Conservation (phyloP, 2,329 filamentous ascomycete genomes). For the Cercospora canescens region DNA sequence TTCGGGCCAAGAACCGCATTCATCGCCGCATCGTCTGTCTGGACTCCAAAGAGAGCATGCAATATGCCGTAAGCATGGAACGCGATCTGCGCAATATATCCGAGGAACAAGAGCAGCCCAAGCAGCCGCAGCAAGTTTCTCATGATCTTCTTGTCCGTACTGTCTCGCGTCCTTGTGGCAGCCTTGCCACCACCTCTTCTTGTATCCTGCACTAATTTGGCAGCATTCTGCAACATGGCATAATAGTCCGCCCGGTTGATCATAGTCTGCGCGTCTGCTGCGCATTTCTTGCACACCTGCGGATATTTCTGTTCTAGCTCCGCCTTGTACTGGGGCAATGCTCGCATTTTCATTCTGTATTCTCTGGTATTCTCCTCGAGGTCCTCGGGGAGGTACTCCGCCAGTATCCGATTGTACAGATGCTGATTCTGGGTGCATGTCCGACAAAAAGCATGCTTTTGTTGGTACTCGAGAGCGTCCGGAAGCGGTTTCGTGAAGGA, state of each 20-base stretch:
- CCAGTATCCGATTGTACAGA: slow-evolving; percentile 71
- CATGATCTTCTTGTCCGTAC: slow-evolving; percentile 38
- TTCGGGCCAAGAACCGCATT: slow-evolving; percentile 17
- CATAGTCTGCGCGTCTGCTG: slow-evolving; percentile 63
- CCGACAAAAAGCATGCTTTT: slow-evolving; percentile 63
- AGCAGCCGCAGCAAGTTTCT: slow-evolving; percentile 26
- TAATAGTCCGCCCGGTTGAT: slow-evolving; percentile 36
- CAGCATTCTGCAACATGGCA: slow-evolving; percentile 31
- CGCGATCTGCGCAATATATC: slow-evolving; percentile 28
- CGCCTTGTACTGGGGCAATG: slow-evolving; percentile 68
- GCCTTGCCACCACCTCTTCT: slow-evolving; percentile 34
- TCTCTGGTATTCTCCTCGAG: slow-evolving; percentile 59
- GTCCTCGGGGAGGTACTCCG: slow-evolving; percentile 70
- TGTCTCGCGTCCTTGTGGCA: slow-evolving; percentile 49
- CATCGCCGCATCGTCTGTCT: slow-evolving; percentile 5
- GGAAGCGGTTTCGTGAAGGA: slow-evolving; percentile 27
- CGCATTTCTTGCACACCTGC: slow-evolving; percentile 81
- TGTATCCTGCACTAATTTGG: slow-evolving; percentile 72
- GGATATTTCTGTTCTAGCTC: slow-evolving; percentile 82
- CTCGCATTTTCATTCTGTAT: slow-evolving; percentile 67
- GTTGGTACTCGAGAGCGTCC: slow-evolving; percentile 38
- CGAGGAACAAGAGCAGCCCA: slow-evolving; percentile 23
- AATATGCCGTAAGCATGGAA: slow-evolving; percentile 33
- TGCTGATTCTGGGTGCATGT: slow-evolving; percentile 88
- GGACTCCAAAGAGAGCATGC: slow-evolving; percentile 1